Evolutionary conservation across 768 basidiomycete species (phyloP).

Genomic region (Asterophora parasitica): DNA sequence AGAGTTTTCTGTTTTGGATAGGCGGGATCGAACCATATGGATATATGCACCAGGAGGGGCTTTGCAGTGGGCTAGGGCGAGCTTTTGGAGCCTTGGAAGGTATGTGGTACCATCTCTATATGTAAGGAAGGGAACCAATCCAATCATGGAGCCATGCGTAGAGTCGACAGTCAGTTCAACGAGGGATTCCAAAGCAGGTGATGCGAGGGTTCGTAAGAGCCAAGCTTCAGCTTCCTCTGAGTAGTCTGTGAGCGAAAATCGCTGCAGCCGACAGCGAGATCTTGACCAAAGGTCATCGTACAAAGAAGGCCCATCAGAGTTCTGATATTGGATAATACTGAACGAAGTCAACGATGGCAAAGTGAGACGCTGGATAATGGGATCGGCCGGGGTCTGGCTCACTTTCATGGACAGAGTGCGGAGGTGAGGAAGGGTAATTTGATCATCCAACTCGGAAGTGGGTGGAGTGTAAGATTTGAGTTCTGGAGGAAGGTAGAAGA

Average conservation of each 20-base stretch:
- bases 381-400: neutral
- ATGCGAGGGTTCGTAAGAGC: slow-evolving; percentile 4
- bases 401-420: slow-evolving; percentile 3
- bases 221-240: neutral
- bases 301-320: neutral
- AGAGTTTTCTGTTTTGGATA: too few relatives aligned
- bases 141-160: neutral
- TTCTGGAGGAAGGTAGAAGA: neutral
- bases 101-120: neutral
- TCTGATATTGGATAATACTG: neutral
- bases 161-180: slow-evolving; percentile 1
- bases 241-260: neutral
- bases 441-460: neutral
- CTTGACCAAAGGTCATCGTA: slow-evolving; percentile 6
- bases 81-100: slow-evolving; percentile 4
- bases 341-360: slow-evolving; percentile 9
- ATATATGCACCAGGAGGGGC: neutral
- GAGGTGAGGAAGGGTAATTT: neutral
- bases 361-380: slow-evolving; percentile 6
- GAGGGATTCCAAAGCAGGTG: slow-evolving; percentile 1
- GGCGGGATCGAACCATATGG: neutral
- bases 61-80: neutral
- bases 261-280: slow-evolving; percentile 7
- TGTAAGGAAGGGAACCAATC: slow-evolving; percentile 2
- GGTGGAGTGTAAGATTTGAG: neutral